Base-by-base conservation (phyloP, 2,329 filamentous ascomycete species). In the Colletotrichum destructivum region DNA sequence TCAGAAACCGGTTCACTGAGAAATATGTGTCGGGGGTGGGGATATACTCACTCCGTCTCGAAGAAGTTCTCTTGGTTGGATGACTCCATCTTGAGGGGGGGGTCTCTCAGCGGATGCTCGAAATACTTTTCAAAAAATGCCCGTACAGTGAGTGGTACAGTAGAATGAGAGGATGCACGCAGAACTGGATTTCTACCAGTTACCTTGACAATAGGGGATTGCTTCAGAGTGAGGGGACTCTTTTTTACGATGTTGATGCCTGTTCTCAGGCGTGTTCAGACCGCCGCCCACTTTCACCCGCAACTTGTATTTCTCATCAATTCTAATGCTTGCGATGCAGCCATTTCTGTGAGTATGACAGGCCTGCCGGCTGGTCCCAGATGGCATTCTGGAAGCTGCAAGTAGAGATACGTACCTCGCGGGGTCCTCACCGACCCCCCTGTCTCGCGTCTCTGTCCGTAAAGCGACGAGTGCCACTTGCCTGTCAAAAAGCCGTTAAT, bases 31-130 rank as follows among this genome's bases (percentile, higher is more conserved):
- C 12, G 31, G 4, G 3, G 16, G 8, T 2, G 16, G 6, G 9
- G 46, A 18, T 62, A 26, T 31, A 81, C 91, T 82, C 84, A 96
- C 94, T 95, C 93, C 40, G 95, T 97, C 82, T 98, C 94, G 79
- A 98, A 98, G 85, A 97, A 98, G 79, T 96, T 90, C 40, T 93
- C 91, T 62, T 91, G 88, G 78, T 97, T 90, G 62, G 89, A 88
- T 38, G 93, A 93, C 74, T 90, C 88, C 81, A 93, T 92, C 86
- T 89, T 92, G 73, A 71, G 69, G 74, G 71, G 26, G 26, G 3
- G 38, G n/a, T 69, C 44, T 66, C n/a, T 61, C 21, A 40, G 44
- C n/a, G n/a, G 21, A 16, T 26, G 51, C 35, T 67, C n/a, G 26
- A 40, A 40, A n/a, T n/a, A 18, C 38, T 9, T 8, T 51, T 15